phyloP scores from a whole-genome alignment of 768 basidiomycete genomes.

The Postia placenta region DNA sequence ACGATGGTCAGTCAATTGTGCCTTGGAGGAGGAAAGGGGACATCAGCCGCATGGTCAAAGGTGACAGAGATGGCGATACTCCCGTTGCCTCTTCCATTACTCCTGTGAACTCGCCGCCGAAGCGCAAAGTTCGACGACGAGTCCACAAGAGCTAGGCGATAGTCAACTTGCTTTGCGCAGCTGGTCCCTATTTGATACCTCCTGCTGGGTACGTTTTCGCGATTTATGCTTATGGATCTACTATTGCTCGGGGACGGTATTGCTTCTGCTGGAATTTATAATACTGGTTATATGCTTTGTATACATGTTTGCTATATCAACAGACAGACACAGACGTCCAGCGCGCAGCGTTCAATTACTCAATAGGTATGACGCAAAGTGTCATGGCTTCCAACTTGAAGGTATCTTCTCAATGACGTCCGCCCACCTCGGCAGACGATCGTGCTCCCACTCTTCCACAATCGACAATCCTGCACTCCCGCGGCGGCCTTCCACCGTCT shows the following conservation, averaged over 20 bases:
- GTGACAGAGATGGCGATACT: background rate
- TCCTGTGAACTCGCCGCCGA: background rate
- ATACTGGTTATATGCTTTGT: too few species aligned
- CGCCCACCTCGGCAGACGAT: slow-evolving; percentile 65
- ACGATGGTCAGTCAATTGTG: slow-evolving; percentile 27
- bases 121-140: slow-evolving; percentile 9
- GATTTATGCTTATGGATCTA: background rate
- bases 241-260: too few species aligned
- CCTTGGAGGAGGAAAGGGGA: slow-evolving; percentile 45
- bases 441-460: slow-evolving; percentile 72
- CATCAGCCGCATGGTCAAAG: background rate
- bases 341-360: background rate
- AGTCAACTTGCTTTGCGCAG: too few species aligned
- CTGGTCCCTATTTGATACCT: too few species aligned
- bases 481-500: slow-evolving; percentile 60
- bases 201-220: background rate
- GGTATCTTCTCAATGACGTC: slow-evolving; percentile 64
- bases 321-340: too few species aligned
- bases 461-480: slow-evolving; percentile 61
- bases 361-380: background rate
- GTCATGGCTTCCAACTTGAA: slow-evolving; percentile 58
- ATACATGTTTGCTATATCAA: too few species aligned
- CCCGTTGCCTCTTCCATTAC: slow-evolving; percentile 1
- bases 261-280: too few species aligned
- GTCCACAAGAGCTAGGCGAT: too few species aligned